Evolutionary conservation across 2,329 filamentous ascomycete species (phyloP).

Genomic region (Fusarium armeniacum): DNA sequence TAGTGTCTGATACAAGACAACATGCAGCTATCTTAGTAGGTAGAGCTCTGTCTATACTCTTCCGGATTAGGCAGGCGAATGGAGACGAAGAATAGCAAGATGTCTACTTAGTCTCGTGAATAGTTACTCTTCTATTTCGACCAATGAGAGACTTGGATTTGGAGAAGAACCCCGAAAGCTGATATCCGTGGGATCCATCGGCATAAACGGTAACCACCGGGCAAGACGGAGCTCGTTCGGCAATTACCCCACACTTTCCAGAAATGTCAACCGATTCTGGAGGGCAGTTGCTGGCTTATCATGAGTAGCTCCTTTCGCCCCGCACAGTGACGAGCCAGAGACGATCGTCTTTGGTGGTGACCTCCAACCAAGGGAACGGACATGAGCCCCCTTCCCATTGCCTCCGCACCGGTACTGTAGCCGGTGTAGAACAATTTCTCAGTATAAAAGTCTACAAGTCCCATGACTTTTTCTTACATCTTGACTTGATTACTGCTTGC

Average conservation of each 20-base stretch:
- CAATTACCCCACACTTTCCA: slow-evolving; percentile 46
- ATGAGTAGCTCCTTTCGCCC: slow-evolving; percentile 35
- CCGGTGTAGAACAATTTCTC: slow-evolving; percentile 21
- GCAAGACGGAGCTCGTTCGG: slow-evolving; percentile 29
- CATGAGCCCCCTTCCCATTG: slow-evolving; percentile 27
- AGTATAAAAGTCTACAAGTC: slow-evolving; percentile 37
- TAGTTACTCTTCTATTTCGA: slow-evolving; percentile 18
- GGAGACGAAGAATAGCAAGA: slow-evolving; percentile 29
- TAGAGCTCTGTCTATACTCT: slow-evolving; percentile 20
- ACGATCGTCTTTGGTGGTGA: slow-evolving; percentile 22
- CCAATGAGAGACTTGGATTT: slow-evolving; percentile 36
- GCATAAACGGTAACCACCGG: slow-evolving; percentile 46
- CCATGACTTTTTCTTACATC: slow-evolving; percentile 24
- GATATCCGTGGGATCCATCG: slow-evolving; percentile 42
- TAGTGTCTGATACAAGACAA: slow-evolving; percentile 8
- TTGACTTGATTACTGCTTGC: slow-evolving; percentile 26
- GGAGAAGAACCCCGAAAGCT: slow-evolving; percentile 35
- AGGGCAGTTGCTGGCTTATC: slow-evolving; percentile 33
- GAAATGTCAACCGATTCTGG: slow-evolving; percentile 17
- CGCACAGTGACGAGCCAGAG: slow-evolving; percentile 30
- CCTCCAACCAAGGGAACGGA: slow-evolving; percentile 6
- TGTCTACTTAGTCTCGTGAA: slow-evolving; percentile 13
- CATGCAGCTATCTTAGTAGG: not conserved
- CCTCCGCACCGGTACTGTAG: slow-evolving; percentile 37
- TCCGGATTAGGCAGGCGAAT: slow-evolving; percentile 42